Evolutionary conservation across 2,329 filamentous ascomycete species (phyloP), one percentile per base, ranked within the genome.

Genomic region (Sclerotinia borealis): DNA sequence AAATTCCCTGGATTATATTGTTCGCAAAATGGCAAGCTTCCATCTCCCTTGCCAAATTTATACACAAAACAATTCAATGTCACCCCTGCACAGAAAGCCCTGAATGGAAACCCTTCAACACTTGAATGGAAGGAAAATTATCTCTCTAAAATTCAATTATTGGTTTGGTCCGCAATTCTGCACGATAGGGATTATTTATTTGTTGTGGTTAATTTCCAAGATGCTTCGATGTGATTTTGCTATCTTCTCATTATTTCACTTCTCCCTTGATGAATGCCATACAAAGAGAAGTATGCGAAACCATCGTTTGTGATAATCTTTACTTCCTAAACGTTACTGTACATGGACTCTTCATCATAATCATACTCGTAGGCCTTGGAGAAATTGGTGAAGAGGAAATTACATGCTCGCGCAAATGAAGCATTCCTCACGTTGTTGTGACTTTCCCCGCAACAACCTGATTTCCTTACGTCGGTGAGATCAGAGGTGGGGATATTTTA

Each of bases 351-450:
- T 56, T 56, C 39, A 34, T 56, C 37, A 45, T 13, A 56, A 34
- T 19, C 2, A 45, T 45, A 34, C 39, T 31, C 13, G 27, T 56
- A 45, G 8, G 54, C 54, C 29, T 43, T 31, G 22, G 17, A 54
- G 43, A 37, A 45, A 55, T 41, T 55, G 56, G 56, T 43, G 7
- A 36, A n/a, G 22, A 43, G 31, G 60, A 62, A 62, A 62, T 62
- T 66, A 66, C 70, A 72, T 72, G 60, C 68, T 67, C 63, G 47
- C 51, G 49, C 64, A 65, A 71, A 71, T 72, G 67, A 71, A 66
- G 69, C 71, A 72, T 73, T 73, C 72, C 68, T 70, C 60, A 43
- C 45, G 64, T 66, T 61, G 43, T 67, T 63, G 37, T 59, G 66
- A 48, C 51, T 55, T 64, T 63, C 61, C 64, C 64, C 63, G 60